Conservation (phyloP, 768 basidiomycete species). For the Lentinus brumalis region DNA sequence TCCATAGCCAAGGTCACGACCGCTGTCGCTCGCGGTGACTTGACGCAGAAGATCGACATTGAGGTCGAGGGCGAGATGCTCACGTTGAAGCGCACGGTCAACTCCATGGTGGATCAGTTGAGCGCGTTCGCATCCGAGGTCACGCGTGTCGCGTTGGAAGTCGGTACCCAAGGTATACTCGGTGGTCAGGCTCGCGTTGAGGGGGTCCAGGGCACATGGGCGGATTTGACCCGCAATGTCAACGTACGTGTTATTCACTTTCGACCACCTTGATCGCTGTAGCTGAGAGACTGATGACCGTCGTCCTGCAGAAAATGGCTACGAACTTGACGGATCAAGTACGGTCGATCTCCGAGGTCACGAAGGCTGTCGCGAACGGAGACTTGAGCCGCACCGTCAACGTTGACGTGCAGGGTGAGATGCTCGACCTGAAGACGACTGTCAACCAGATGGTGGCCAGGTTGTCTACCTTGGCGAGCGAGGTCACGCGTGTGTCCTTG, state of each 20-base stretch:
- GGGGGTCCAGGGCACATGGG: conserved; percentile 93
- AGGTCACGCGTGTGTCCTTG: conserved; percentile 89
- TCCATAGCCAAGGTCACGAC: conserved; percentile 86
- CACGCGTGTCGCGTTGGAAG: conserved; percentile 82
- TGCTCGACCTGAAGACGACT: conserved; percentile 81
- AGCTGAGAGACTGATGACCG: neutral
- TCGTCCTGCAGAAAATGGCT: conserved; percentile 71
- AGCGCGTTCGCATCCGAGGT: conserved; percentile 85
- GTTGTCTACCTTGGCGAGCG: conserved; percentile 70
- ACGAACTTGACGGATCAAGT: conserved; percentile 85
- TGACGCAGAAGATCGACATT: conserved; percentile 92
- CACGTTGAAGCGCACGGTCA: conserved; percentile 80
- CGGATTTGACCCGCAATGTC: conserved; percentile 85
- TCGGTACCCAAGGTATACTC: conserved; percentile 88
- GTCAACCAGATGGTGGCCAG: conserved; percentile 81
- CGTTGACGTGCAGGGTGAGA: conserved; percentile 93
- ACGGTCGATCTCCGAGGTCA: conserved; percentile 87
- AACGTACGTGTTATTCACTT: conserved; percentile 56
- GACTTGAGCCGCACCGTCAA: conserved; percentile 84
- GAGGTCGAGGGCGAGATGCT: conserved; percentile 87
- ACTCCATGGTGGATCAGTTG: conserved; percentile 93
- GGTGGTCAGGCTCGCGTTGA: conserved; percentile 91
- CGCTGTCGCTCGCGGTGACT: conserved; percentile 87
- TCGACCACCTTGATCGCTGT: neutral
- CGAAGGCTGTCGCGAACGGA: conserved; percentile 77